Evolutionary conservation across 805 yeast species (phyloP).

Genomic region (Kodamaea kakaduensis): DNA sequence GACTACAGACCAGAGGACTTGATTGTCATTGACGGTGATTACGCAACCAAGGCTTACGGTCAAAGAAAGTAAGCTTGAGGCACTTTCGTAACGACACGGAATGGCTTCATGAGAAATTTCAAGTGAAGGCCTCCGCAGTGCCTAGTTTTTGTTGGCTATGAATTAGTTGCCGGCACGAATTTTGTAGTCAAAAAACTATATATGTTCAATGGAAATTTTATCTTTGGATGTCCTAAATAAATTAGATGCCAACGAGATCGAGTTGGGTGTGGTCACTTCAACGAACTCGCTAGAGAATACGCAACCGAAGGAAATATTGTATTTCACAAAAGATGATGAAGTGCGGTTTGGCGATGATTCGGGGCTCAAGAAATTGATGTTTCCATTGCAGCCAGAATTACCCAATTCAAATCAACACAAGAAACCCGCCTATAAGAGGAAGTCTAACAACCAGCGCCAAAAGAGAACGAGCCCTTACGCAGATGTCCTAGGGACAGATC

Average conservation of each 20-base stretch:
- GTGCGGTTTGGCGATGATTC: conserved; percentile 8
- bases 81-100: too few relatives aligned
- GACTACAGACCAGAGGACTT: conserved; percentile 77
- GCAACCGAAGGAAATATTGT: conserved; percentile 4
- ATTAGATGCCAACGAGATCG: too few relatives aligned
- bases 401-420: not conserved
- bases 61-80: conserved; percentile 24
- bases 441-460: conserved; percentile 4
- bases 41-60: conserved; percentile 74
- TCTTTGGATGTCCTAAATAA: too few relatives aligned
- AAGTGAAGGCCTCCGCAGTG: too few relatives aligned
- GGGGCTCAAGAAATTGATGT: conserved; percentile 6
- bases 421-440: conserved; percentile 6
- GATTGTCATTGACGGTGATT: conserved; percentile 66
- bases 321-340: conserved; percentile 5
- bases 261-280: too few relatives aligned
- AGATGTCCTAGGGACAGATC: conserved; percentile 17
- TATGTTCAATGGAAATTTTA: too few relatives aligned
- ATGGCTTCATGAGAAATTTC: too few relatives aligned
- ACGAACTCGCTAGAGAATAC: not conserved
- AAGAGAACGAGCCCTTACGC: conserved; percentile 10
- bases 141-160: too few relatives aligned
- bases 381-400: not conserved
- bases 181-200: too few relatives aligned
- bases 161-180: too few relatives aligned